Evolutionary conservation across 140 eudicot genomes (phyloP).

Genomic region (Ambrosia hybrid): DNA sequence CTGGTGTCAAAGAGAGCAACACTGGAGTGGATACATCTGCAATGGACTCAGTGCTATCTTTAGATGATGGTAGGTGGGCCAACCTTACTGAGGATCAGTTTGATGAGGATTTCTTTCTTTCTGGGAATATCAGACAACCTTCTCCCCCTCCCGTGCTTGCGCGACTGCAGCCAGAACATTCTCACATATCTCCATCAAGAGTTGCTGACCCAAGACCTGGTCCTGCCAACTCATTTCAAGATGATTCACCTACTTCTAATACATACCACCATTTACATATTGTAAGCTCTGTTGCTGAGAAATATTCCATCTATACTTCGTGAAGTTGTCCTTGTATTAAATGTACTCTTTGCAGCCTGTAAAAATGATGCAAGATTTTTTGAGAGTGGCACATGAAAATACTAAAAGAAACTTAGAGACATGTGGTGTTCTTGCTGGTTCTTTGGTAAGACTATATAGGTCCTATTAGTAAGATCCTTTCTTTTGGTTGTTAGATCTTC

Average conservation of each 20-base stretch:
- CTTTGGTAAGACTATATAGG: constrained; percentile 55
- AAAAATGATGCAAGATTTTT: constrained; percentile 87
- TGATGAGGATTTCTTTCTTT: constrained; percentile 40
- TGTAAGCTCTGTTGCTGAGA: constrained; percentile 44
- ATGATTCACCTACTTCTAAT: constrained; percentile 53
- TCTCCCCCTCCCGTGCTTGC: constrained; percentile 97
- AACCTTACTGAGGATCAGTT: constrained; percentile 40
- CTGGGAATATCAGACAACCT: constrained; percentile 77
- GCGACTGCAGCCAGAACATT: constrained; percentile 64
- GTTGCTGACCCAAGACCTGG: constrained; percentile 99
- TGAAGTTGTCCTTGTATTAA: constrained; percentile 8
- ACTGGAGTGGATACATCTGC: constrained; percentile 51
- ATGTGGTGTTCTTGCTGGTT: constrained; percentile 99
- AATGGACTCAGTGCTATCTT: constrained; percentile 82
- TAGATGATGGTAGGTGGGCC: constrained; percentile 92
- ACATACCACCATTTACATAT: constrained; percentile 93
- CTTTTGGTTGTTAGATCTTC: constrained; percentile 19
- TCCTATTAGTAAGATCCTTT: neutral
- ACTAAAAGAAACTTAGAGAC: constrained; percentile 85
- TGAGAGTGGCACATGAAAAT: constrained; percentile 81
- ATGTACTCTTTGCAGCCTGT: constrained; percentile 68
- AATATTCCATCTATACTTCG: neutral
- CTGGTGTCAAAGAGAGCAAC: constrained; percentile 42
- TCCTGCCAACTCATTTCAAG: constrained; percentile 62
- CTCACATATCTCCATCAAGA: constrained; percentile 68